Base-by-base conservation (phyloP, 2,329 filamentous ascomycete genomes). In the Phyllachora maydis region DNA sequence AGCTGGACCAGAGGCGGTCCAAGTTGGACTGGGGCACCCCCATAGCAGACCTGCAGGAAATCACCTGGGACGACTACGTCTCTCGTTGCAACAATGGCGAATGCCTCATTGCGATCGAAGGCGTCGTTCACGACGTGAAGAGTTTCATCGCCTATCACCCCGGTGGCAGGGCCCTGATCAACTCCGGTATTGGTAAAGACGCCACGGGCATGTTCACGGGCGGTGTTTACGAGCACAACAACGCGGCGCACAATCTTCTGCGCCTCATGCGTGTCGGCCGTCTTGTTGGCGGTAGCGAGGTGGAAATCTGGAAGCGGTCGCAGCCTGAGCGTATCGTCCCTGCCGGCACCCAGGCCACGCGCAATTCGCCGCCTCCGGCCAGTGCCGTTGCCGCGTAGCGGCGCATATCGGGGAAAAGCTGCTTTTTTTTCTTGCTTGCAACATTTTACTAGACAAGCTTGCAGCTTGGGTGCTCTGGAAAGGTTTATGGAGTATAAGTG, bases 131-230 rank as follows among this genome's bases (percentile, higher is more conserved):
- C 52, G 79, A 90, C 40, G 69, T 90, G 13, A 66, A 65, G 36
- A 61, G 76, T 44, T 90, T 90, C 51, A 76, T 88, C 56, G 75
- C 77, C 49, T 75, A 83, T 39, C 79, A 90, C 49, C 79, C 79
- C n/a, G 79, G 79, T 59, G 79, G 79, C 43, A 81, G 77, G 58
- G 75, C 77, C 19, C 72, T 90, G 53, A 88, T 90, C 54, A 66
- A 56, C 35, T 76, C 73, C 14, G 77, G 71, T 23, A 65, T 90
- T 27, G 79, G 79, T 46, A 88, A 88, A 57, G 79, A 90, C 32
- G 77, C 78, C 26, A 88, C 79, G 10, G 76, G 78, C 37, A 79
- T 83, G 52, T 90, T 90, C 65, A 90, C 90, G 49, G 79, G 79
- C 34, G 79, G 79, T 52, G 75, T 90, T 31, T 90, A 90, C 56